Percentiles rank a stretch among this genome's conserved stretches.
Evolutionary conservation across 2,329 filamentous ascomycete species (phyloP).

Genomic region (Hansfordia pulvinata): DNA sequence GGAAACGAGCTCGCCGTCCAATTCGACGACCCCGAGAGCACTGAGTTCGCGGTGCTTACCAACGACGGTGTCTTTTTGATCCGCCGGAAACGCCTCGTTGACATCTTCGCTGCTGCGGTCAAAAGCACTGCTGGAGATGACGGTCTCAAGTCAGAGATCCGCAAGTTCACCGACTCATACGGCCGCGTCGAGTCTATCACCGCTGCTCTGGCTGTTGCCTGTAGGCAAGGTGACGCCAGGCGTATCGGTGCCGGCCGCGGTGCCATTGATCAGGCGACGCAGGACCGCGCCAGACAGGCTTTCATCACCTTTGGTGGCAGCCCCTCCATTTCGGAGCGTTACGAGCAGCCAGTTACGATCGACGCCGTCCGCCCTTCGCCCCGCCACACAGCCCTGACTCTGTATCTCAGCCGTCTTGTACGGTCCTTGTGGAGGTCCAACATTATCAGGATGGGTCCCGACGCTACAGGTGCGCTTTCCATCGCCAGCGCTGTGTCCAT

Average conservation of each 20-base stretch:
- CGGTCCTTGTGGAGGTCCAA: constrained; percentile 76
- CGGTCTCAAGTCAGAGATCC: constrained; percentile 67
- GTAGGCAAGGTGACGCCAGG: constrained; percentile 74
- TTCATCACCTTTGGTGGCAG: constrained; percentile 92
- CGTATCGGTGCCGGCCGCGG: constrained; percentile 57
- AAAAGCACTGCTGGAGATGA: constrained; percentile 63
- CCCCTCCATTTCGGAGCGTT: constrained; percentile 65
- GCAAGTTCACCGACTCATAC: constrained; percentile 73
- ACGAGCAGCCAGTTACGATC: constrained; percentile 57
- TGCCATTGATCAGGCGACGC: constrained; percentile 70
- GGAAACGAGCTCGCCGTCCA: constrained; percentile 96
- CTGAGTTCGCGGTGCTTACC: constrained; percentile 83
- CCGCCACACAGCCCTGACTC: constrained; percentile 72
- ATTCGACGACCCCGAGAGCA: constrained; percentile 61
- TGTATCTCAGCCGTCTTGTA: constrained; percentile 81
- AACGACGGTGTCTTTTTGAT: constrained; percentile 83
- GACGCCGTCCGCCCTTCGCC: constrained; percentile 82
- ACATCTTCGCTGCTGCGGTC: constrained; percentile 78
- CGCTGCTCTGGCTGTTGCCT: constrained; percentile 85
- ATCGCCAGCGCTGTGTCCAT: constrained; percentile 55
- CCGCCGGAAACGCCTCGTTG: constrained; percentile 70
- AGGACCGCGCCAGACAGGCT: constrained; percentile 71
- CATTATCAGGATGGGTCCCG: constrained; percentile 45
- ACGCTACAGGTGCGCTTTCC: constrained; percentile 42
- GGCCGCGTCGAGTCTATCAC: constrained; percentile 82